Evolutionary conservation across 768 basidiomycete species (phyloP).

Genomic region (Pluteus cervinus): DNA sequence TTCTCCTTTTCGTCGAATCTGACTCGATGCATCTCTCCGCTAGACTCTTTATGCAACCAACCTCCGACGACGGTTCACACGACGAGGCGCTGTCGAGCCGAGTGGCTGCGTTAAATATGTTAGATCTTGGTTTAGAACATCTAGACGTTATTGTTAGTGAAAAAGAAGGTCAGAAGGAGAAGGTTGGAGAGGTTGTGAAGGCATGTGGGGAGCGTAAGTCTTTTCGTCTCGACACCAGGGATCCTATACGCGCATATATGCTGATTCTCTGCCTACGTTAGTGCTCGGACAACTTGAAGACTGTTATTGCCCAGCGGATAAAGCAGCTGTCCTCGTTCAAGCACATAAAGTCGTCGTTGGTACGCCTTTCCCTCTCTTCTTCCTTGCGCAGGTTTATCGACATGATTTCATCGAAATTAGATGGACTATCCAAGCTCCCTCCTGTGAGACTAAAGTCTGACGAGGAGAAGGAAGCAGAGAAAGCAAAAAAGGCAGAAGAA

Average conservation of each 20-base stretch:
- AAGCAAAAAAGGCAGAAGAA: slow-evolving; percentile 16
- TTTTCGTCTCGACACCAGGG: neutral
- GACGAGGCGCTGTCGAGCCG: slow-evolving; percentile 87
- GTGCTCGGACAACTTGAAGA: slow-evolving; percentile 33
- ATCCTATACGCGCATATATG: too few relatives aligned
- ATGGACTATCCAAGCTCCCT: slow-evolving; percentile 70
- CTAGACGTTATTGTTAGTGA: slow-evolving; percentile 78
- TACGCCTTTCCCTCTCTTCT: slow-evolving; percentile 26
- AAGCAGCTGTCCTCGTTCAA: slow-evolving; percentile 72
- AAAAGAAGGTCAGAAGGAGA: slow-evolving; percentile 44
- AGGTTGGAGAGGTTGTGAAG: slow-evolving; percentile 62
- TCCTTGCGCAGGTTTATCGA: neutral
- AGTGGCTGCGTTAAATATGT: slow-evolving; percentile 85
- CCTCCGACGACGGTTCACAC: slow-evolving; percentile 71
- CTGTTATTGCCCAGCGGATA: slow-evolving; percentile 61
- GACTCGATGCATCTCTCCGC: neutral
- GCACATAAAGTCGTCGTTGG: slow-evolving; percentile 87
- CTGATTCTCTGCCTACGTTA: too few relatives aligned
- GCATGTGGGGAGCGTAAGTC: slow-evolving; percentile 73
- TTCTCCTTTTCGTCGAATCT: slow-evolving; percentile 2
- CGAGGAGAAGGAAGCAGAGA: slow-evolving; percentile 26
- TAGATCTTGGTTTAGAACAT: slow-evolving; percentile 85
- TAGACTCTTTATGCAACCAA: slow-evolving; percentile 72
- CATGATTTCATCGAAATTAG: slow-evolving; percentile 28
- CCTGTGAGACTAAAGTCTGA: slow-evolving; percentile 71